A percentile compares a stretch with the other conserved stretches of the same genome.
Evolutionary conservation across 1,284 basidiomycete genomes (phyloP).

Genomic region (Flammula alnicola): DNA sequence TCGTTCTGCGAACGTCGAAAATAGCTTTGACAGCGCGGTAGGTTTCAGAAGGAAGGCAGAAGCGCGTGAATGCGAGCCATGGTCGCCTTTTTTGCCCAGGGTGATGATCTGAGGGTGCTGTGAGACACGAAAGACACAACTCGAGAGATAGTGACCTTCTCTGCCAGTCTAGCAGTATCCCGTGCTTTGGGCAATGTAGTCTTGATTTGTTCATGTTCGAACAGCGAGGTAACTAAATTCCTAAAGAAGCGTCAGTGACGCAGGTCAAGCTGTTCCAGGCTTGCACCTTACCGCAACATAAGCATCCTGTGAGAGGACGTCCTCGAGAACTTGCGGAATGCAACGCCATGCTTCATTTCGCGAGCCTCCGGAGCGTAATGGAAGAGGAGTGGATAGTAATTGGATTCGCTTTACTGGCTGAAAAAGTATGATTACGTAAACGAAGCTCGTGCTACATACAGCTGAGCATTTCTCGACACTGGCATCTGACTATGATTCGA

Average conservation of each 20-base stretch:
- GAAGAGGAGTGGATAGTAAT: neutral
- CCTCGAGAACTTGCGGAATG: slow-evolving; percentile 87
- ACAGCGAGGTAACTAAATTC: slow-evolving; percentile 93
- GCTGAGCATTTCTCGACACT: no score
- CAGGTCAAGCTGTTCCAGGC: neutral
- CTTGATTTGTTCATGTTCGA: slow-evolving; percentile 96
- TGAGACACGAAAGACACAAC: slow-evolving; percentile 15
- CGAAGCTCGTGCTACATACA: neutral
- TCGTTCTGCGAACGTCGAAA: slow-evolving; percentile 79
- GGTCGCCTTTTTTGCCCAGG: slow-evolving; percentile 81
- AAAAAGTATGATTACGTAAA: slow-evolving; percentile 23
- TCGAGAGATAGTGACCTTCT: slow-evolving; percentile 69
- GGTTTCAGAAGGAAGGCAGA: slow-evolving; percentile 78
- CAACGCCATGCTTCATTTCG: slow-evolving; percentile 90
- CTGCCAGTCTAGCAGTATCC: slow-evolving; percentile 89
- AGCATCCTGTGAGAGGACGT: slow-evolving; percentile 87
- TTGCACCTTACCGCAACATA: slow-evolving; percentile 71
- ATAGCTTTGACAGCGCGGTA: slow-evolving; percentile 78
- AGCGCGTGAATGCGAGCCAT: slow-evolving; percentile 67
- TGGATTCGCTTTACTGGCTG: neutral
- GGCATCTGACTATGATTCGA: no score
- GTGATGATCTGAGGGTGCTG: slow-evolving; percentile 74
- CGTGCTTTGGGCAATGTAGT: slow-evolving; percentile 97
- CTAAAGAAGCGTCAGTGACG: slow-evolving; percentile 45
- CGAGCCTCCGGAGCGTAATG: neutral